Percentiles rank a stretch among this genome's conserved stretches.
Conservation (phyloP, 306 rosid species). For the Lithocarpus polystachyus region DNA sequence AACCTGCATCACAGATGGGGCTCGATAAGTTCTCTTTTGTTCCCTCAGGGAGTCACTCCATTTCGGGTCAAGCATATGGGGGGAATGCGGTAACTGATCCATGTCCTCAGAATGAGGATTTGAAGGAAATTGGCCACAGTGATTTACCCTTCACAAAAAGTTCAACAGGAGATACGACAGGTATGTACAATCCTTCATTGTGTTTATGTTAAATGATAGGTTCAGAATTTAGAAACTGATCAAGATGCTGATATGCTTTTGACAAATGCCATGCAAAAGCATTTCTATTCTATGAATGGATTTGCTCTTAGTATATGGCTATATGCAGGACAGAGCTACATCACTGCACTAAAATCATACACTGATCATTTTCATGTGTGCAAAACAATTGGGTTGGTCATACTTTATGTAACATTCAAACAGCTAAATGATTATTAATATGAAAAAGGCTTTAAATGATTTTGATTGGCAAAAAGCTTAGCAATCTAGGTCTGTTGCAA, state of each 20-base stretch:
- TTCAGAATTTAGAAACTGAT: neutral
- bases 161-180: slow-evolving; percentile 47
- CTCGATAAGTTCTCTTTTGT: slow-evolving; percentile 69
- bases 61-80: slow-evolving; percentile 45
- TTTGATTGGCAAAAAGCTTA: neutral
- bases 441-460: neutral
- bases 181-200: slow-evolving; percentile 31
- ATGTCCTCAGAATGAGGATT: slow-evolving; percentile 60
- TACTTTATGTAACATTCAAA: neutral
- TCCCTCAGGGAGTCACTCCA: slow-evolving; percentile 40
- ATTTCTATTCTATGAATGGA: neutral
- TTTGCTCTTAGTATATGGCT: neutral
- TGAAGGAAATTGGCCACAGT: slow-evolving; percentile 42
- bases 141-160: slow-evolving; percentile 31
- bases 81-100: slow-evolving; percentile 38
- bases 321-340: neutral
- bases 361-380: neutral
- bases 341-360: neutral
- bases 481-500: neutral
- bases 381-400: neutral
- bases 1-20: slow-evolving; percentile 51
- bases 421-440: neutral
- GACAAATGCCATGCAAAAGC: neutral
- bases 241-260: neutral
- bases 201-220: neutral